A percentile compares a stretch with the other conserved stretches of the same genome.
These are phyloP conservation scores for Ceratocystis lukuohia DNA, from an alignment of 2,329 filamentous ascomycete genomes.

Conservation along the genomic window DNA sequence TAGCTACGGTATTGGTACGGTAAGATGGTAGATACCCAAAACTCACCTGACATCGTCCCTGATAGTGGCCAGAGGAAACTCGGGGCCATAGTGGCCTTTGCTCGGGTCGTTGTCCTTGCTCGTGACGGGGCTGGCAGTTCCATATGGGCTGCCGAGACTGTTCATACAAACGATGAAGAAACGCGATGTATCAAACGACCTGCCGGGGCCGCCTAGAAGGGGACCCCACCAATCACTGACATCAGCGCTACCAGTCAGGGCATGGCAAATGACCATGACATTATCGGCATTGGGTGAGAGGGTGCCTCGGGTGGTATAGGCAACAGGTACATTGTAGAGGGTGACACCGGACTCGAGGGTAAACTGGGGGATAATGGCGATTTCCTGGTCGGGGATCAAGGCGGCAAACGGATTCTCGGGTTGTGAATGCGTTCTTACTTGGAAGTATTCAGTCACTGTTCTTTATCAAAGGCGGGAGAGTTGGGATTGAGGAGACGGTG, in stretches of 20 bases:
- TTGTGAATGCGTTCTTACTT: constrained; percentile 55
- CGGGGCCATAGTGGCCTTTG: constrained; percentile 75
- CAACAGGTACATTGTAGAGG: constrained; percentile 60
- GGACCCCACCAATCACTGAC: constrained; percentile 84
- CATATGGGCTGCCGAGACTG: constrained; percentile 72
- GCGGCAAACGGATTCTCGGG: constrained; percentile 82
- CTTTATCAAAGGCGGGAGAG: constrained; percentile 24
- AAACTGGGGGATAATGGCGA: constrained; percentile 77
- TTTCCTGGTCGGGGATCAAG: constrained; percentile 77
- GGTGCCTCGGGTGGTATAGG: constrained; percentile 52
- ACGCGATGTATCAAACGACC: constrained; percentile 66
- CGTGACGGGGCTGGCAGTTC: constrained; percentile 78
- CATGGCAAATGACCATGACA: constrained; percentile 68
- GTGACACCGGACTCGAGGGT: constrained; percentile 84
- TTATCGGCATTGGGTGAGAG: constrained; percentile 48
- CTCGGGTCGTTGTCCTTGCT: constrained; percentile 65
- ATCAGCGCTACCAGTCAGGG: constrained; percentile 72
- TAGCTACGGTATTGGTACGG: neutral
- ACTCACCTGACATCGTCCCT: constrained; percentile 85
- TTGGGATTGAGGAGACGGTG: constrained; percentile 10
- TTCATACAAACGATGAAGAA: constrained; percentile 85
- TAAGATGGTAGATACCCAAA: neutral
- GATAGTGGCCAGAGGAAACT: constrained; percentile 91
- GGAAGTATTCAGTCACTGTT: constrained; percentile 48
- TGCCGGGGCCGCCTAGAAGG: constrained; percentile 60